Evolutionary conservation across 2,329 filamentous ascomycete genomes (phyloP), one percentile per base, ranked within the genome.

Genomic region (Aspergillus sp.): DNA sequence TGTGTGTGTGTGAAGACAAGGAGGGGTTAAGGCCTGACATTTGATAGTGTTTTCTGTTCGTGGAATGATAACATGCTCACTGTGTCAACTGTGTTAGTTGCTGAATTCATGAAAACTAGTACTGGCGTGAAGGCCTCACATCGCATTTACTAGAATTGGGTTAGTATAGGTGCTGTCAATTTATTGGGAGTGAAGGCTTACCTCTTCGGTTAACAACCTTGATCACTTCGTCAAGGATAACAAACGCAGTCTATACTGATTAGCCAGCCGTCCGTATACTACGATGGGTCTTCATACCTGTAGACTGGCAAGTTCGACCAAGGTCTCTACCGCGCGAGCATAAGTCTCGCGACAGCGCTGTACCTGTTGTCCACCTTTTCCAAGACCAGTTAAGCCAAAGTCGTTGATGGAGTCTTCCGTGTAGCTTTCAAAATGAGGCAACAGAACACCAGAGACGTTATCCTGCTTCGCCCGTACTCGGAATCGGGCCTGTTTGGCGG

Each of bases 1-100:
- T 21, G 21, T 19, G 19, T 19, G 19, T 19, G 19, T 19, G 19
- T 11, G n/a, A 19, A 31, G 17, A 21, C 11, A 15, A 23, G 15
- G 27, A 47, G 19, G 8, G 31, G 8, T 17, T 24, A 43, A 43
- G 44, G 37, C 68, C 84, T 66, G 79, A 88, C 88, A 99, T 79
- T 96, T 97, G 81, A 99, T 99, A n/a, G 95, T 99, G 71, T 98
- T 99, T 75, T 99, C 95, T 14, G 95, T 99, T 65, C 95, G 85
- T 12, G 95, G 95, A 69, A 99, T 99, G 67, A 99, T 98, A 67
- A 99, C 79, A 64, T 81, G 79, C 64, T 81, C 79, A 68, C 77
- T 79, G 44, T 5, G 23, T 33, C 19, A 19, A 44, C 48, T 68
- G 66, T 64, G 64, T 64, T 56, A 55, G 5, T 9, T 24, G 17